Base-by-base conservation (phyloP, 148 eudicot species). In the Nepenthes gracilis region DNA sequence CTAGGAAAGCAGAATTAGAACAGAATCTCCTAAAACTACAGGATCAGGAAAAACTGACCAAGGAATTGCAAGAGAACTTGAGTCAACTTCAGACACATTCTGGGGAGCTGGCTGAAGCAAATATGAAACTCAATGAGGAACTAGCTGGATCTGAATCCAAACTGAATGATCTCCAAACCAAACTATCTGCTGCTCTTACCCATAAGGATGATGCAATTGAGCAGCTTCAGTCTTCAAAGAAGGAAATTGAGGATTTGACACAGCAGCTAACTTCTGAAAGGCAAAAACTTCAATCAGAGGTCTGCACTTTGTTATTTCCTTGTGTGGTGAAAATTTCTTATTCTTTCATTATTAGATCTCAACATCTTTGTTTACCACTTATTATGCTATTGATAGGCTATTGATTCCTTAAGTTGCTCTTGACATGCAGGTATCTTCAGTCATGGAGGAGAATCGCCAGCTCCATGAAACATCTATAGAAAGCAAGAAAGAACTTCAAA, bases 201-300 rank as follows among this genome's bases (percentile, higher is more conserved):
- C 91, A 88, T 74, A 92, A 76, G 71, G 77, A 79, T 53, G 81
- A 80, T 15, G 62, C 77, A 33, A 60, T 75, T 55, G 75, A 79
- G 47, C 75, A 85, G 62, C 72, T 73, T 60, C 36, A 66, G 23
- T 52, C 68, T 50, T 81, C 94, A 48, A 63, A 80, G 60, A 77
- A 82, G 75, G 58, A 59, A 33, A 73, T 79, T 47, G 87, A 88
- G 67, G 91, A 84, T 64, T 75, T 86, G 65, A 79, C 73, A 54
- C 75, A 78, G 36, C 79, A 78, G 72, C 77, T 88, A 55, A 53
- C 73, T 64, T 78, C 87, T 59, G 96, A 82, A 70, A 77, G 78
- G 62, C 74, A 92, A 69, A 79, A 64, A 60, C 80, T 86, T 48
- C 86, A 82, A 64, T 74, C 91, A 43, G 81, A 86, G 91, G 96